Evolutionary conservation across 2,329 filamentous ascomycete genomes (phyloP).

Genomic region (Monilinia fructicola): DNA sequence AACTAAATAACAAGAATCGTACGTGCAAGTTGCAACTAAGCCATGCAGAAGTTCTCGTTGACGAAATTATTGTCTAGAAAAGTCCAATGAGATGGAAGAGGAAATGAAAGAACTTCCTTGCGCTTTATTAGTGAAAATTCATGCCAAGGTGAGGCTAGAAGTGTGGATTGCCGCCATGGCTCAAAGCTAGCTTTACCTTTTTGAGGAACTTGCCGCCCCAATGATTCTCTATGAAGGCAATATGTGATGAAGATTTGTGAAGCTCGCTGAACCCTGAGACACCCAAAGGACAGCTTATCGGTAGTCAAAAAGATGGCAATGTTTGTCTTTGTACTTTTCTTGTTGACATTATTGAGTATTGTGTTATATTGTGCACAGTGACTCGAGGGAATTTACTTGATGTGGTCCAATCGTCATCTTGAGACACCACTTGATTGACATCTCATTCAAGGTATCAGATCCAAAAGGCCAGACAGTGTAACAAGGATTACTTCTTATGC

Average conservation of each 20-base stretch:
- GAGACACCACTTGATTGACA: too few species aligned
- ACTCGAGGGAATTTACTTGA: neutral
- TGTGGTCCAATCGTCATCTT: neutral
- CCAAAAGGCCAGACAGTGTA: neutral
- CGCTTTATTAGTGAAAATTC: neutral
- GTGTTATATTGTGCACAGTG: neutral
- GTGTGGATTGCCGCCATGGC: neutral
- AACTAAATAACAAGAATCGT: neutral
- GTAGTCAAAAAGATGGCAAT: neutral
- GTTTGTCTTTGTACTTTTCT: neutral
- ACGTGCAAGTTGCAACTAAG: neutral
- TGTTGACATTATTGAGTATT: neutral
- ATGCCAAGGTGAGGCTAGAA: neutral
- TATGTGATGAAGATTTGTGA: neutral
- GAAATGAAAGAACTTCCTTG: neutral
- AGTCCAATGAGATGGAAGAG: neutral
- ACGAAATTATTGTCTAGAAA: neutral
- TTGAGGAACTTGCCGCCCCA: neutral
- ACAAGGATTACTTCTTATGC: neutral
- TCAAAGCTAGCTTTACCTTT: neutral
- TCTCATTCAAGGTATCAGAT: neutral
- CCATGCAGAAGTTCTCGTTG: too few species aligned
- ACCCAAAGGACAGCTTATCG: neutral
- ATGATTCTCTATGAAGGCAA: neutral
- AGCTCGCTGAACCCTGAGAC: neutral